phyloP scores from a whole-genome alignment of 1,139 yeast genomes.

The Saccharomyces hybrid region DNA sequence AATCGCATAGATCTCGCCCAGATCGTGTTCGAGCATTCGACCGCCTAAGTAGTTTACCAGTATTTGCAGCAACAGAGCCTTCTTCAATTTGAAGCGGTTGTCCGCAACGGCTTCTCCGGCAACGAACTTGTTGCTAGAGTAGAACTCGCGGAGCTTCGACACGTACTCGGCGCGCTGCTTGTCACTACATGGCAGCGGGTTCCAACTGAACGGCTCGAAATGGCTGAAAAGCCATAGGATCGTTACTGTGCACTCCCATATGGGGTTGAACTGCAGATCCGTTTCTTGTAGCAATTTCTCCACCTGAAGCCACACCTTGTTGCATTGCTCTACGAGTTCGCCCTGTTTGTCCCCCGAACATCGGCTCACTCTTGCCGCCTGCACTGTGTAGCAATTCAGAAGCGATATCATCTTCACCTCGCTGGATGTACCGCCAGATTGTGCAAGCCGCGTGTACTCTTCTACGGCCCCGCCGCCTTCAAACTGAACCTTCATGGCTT shows the following conservation, averaged over 20 bases:
- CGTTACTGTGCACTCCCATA: constrained; percentile 26
- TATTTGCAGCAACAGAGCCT: constrained; percentile 21
- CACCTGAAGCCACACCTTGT: constrained; percentile 19
- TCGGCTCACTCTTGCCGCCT: constrained; percentile 8
- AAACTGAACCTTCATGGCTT: neutral
- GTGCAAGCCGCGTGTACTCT: neutral
- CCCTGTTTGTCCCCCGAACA: neutral
- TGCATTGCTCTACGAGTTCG: constrained; percentile 1
- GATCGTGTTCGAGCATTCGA: constrained; percentile 25
- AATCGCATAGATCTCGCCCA: constrained; percentile 20
- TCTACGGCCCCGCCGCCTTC: neutral
- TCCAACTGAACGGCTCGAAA: constrained; percentile 27
- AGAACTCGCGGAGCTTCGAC: constrained; percentile 19
- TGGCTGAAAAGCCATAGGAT: constrained; percentile 27
- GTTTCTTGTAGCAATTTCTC: constrained; percentile 10
- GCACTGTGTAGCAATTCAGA: constrained; percentile 18
- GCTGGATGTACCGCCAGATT: neutral
- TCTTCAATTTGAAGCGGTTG: constrained; percentile 16
- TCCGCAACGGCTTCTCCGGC: constrained; percentile 1
- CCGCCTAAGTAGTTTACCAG: constrained; percentile 29
- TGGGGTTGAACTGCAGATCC: constrained; percentile 14
- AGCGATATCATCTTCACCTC: constrained; percentile 24
- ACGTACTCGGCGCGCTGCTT: constrained; percentile 16
- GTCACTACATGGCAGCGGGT: constrained; percentile 24
- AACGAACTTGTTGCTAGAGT: constrained; percentile 16